Evolutionary conservation across 345 rosid species (phyloP).

Genomic region (Mallotus nudiflorus): DNA sequence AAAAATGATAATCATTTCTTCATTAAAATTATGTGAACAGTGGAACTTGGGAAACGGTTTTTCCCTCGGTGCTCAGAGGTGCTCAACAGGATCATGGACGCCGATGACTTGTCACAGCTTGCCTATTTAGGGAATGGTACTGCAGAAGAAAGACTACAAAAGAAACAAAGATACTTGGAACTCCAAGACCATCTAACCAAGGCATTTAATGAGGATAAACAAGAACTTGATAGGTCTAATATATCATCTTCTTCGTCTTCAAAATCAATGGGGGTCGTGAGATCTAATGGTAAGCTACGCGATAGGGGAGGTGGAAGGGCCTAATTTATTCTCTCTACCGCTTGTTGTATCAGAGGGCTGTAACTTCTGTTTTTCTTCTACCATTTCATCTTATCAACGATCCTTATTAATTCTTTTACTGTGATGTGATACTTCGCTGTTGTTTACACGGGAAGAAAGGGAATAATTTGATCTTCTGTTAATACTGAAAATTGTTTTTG

Average conservation of each 20-base stretch:
- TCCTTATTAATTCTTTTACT: background rate
- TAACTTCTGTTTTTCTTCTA: background rate
- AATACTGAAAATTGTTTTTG: background rate
- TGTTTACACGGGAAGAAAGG: background rate
- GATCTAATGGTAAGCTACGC: slow-evolving; percentile 33
- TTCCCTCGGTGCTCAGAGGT: slow-evolving; percentile 76
- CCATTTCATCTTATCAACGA: no score
- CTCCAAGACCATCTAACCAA: slow-evolving; percentile 54
- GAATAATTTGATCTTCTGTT: background rate
- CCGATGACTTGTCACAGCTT: slow-evolving; percentile 52
- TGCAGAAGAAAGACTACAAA: slow-evolving; percentile 47
- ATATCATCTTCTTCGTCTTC: slow-evolving; percentile 51
- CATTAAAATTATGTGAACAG: slow-evolving; percentile 45
- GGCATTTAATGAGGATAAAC: slow-evolving; percentile 68
- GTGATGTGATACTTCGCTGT: background rate
- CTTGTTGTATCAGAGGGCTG: background rate
- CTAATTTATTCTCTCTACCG: background rate
- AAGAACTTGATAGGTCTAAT: slow-evolving; percentile 46
- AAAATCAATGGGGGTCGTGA: slow-evolving; percentile 20
- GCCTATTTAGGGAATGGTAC: slow-evolving; percentile 53
- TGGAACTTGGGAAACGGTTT: slow-evolving; percentile 70
- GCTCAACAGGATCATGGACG: slow-evolving; percentile 74
- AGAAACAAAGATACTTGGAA: slow-evolving; percentile 57
- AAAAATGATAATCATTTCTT: no score
- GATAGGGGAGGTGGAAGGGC: background rate